Evolutionary conservation across 176 grass and related monocot genomes (phyloP), one percentile per base, ranked within the genome.

Genomic region (Zea luxurians): DNA sequence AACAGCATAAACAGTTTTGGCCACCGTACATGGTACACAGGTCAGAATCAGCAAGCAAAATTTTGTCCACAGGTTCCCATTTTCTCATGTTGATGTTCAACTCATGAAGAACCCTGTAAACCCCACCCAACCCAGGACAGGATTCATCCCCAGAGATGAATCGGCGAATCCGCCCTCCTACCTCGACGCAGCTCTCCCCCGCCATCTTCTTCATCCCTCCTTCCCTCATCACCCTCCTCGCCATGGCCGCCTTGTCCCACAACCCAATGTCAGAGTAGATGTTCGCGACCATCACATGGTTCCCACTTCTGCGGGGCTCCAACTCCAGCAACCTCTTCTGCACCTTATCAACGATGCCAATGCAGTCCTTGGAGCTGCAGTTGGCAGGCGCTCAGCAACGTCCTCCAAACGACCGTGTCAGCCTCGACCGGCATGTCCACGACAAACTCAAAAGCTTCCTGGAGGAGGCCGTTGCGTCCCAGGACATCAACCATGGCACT

Each of bases 401-500:
- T 90, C 74, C 87, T 83, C 85, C 91, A 90, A 0, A 93, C 82
- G n/a, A 85, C 70, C 0, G 84, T 35, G 57, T 90, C 84, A 0
- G 82, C 74, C 44, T 82, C 62, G 0, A 83, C 7, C 0, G 70
- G 82, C 91, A 90, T 88, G 34, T 58, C 38, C 61, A 48, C n/a
- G 44, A 87, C 55, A 58, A 93, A 88, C 17, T 87, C 38, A 61
- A 83, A 90, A 41, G 91, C 91, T 79, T 93, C 87, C 10, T 61
- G 58, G 38, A 93, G 87, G 27, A 13, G 47, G 4, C 78, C 78
- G 0, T 80, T 90, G 52, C 82, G 78, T 5, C 91, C 91, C 17
- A 90, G 82, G 37, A 85, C 78, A 80, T 93, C 91, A 20, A 88
- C 88, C 88, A 93, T 90, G 50, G 88, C 79, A 8, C 85, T 88